Evolutionary conservation across 2,329 filamentous ascomycete genomes (phyloP).

Genomic region (Pseudogymnoascus destructans): DNA sequence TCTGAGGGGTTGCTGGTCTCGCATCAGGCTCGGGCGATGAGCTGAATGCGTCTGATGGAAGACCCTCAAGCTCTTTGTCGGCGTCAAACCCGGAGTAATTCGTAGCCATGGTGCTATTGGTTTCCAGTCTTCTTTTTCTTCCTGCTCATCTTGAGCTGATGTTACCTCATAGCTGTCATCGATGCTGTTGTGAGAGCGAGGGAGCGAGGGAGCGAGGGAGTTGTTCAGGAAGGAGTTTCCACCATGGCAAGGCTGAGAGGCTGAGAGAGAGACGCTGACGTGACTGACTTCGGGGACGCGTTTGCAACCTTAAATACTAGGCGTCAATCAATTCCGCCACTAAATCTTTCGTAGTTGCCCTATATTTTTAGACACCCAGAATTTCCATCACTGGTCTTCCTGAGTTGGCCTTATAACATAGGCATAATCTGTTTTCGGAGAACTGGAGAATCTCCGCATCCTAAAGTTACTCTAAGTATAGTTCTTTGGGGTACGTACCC

Average conservation of each 20-base stretch:
- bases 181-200: neutral
- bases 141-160: conserved; percentile 10
- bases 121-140: conserved; percentile 11
- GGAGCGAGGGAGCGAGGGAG: neutral
- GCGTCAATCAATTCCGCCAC: neutral
- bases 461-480: neutral
- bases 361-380: neutral
- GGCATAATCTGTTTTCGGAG: neutral
- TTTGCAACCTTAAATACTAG: neutral
- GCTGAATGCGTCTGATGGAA: conserved; percentile 34
- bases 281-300: neutral
- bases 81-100: conserved; percentile 24
- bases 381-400: neutral
- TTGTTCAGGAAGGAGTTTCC: neutral
- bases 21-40: conserved; percentile 21
- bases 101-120: neutral
- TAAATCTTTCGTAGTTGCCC: neutral
- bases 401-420: neutral
- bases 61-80: conserved; percentile 35
- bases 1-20: neutral
- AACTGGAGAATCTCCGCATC: neutral
- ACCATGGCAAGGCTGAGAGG: neutral
- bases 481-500: too few relatives aligned
- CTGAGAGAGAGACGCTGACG: neutral
- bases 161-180: neutral